phyloP scores from a whole-genome alignment of 23 red algal species.

The Chondrus crispus region DNA sequence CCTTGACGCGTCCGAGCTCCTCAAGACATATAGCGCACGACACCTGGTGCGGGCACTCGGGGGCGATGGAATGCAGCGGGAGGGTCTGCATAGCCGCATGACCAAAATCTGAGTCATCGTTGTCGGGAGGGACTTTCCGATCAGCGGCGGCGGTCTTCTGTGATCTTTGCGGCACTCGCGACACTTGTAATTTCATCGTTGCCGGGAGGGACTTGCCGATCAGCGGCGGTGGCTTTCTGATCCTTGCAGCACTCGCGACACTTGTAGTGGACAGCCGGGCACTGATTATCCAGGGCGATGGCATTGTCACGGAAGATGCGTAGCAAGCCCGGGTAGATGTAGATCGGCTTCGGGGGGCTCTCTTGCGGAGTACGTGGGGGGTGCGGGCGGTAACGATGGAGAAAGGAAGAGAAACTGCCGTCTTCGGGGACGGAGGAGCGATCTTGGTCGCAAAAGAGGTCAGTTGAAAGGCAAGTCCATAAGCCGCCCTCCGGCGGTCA shows the following conservation, averaged over 20 bases:
- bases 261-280: constrained; percentile 60
- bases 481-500: too few species aligned
- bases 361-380: not conserved
- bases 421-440: too few species aligned
- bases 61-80: too few species aligned
- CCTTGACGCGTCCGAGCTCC: constrained; percentile 70
- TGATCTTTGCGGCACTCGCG: too few species aligned
- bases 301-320: constrained; percentile 53
- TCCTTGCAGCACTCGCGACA: constrained; percentile 24
- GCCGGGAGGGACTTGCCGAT: too few species aligned
- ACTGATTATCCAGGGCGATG: constrained; percentile 57
- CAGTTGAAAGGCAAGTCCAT: too few species aligned
- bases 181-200: too few species aligned
- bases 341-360: constrained; percentile 72
- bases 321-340: constrained; percentile 65
- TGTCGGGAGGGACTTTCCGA: too few species aligned
- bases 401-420: too few species aligned
- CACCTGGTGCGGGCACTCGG: constrained; percentile 22
- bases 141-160: too few species aligned
- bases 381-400: not conserved
- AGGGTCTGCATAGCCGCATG: not conserved
- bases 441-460: too few species aligned
- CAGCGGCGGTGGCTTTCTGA: too few species aligned
- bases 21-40: constrained; percentile 60
- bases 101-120: not conserved